Evolutionary conservation across 2,329 filamentous ascomycete species (phyloP).

Genomic region (Pseudopyricularia javanii): DNA sequence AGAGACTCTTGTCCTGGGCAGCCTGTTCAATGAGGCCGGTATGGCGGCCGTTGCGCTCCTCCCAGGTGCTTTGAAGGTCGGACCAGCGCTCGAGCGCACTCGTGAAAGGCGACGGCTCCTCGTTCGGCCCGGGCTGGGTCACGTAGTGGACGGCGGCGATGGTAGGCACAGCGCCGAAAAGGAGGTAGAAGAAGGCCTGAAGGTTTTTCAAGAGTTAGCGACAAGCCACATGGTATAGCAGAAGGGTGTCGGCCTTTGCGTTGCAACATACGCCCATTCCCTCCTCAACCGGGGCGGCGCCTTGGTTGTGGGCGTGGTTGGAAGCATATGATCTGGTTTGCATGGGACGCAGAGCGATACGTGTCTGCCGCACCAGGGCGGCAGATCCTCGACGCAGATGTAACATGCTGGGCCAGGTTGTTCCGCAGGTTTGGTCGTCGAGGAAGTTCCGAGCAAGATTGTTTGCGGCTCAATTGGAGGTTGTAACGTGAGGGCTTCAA

Average conservation of each 20-base stretch:
- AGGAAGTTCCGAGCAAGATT: not conserved
- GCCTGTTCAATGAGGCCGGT: conserved; percentile 41
- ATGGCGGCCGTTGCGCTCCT: conserved; percentile 38
- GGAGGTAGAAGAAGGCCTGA: conserved; percentile 36
- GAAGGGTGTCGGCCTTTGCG: not conserved
- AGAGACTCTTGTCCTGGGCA: conserved; percentile 43
- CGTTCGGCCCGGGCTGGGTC: conserved; percentile 33
- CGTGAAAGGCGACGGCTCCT: conserved; percentile 33
- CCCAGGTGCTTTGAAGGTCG: conserved; percentile 35
- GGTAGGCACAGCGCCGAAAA: conserved; percentile 30
- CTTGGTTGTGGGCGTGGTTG: conserved; percentile 25
- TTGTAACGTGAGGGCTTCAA: not conserved
- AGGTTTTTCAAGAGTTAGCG: not conserved
- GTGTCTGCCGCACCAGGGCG: conserved; percentile 23
- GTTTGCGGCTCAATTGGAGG: not conserved
- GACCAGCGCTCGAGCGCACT: conserved; percentile 33
- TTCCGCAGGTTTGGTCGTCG: not conserved
- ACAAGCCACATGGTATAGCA: not conserved
- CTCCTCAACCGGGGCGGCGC: conserved; percentile 32
- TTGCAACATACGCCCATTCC: conserved; percentile 39
- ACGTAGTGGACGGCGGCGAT: conserved; percentile 34
- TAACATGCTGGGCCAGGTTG: conserved; percentile 15
- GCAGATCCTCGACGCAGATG: conserved; percentile 22
- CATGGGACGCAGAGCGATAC: conserved; percentile 16
- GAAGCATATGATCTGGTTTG: conserved; percentile 40